Percentiles rank a stretch among this genome's conserved stretches.
phyloP scores from a whole-genome alignment of 768 basidiomycete genomes.

The Podaxis sp. region DNA sequence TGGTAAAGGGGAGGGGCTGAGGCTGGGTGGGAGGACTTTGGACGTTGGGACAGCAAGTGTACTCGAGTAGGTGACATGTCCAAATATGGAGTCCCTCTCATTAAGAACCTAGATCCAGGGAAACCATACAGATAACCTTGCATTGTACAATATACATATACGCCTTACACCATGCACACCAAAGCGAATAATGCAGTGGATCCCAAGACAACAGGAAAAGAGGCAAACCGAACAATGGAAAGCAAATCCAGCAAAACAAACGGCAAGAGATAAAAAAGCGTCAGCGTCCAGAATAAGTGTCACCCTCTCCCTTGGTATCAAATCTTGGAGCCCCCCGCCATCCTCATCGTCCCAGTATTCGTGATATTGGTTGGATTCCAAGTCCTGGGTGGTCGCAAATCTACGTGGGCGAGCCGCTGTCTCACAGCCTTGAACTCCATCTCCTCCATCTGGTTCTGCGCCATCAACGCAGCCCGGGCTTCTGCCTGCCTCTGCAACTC shows the following conservation, averaged over 20 bases:
- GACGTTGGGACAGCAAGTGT: neutral
- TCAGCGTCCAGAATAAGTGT: neutral
- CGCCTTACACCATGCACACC: slow-evolving; percentile 12
- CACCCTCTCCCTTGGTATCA: neutral
- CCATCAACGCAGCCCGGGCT: slow-evolving; percentile 67
- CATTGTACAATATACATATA: slow-evolving; percentile 7
- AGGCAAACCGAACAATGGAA: neutral
- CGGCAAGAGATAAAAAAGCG: slow-evolving; percentile 1
- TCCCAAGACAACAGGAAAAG: slow-evolving; percentile 9
- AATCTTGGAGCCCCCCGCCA: slow-evolving; percentile 5
- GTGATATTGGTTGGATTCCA: slow-evolving; percentile 59
- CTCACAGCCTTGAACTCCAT: slow-evolving; percentile 78
- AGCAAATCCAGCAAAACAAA: neutral
- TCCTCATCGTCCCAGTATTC: slow-evolving; percentile 16
- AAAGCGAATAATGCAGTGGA: slow-evolving; percentile 9
- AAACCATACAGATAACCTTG: neutral
- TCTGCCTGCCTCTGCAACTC: slow-evolving; percentile 86
- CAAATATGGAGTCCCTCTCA: slow-evolving; percentile 4
- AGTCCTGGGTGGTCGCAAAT: slow-evolving; percentile 69
- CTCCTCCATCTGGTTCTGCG: slow-evolving; percentile 79
- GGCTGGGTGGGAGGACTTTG: neutral
- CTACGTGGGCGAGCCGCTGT: slow-evolving; percentile 70
- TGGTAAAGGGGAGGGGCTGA: slow-evolving; percentile 9
- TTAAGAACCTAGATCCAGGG: slow-evolving; percentile 1
- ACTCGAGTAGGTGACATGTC: neutral